phyloP scores from a whole-genome alignment of 306 rosid genomes.

The Prunus mongolica region DNA sequence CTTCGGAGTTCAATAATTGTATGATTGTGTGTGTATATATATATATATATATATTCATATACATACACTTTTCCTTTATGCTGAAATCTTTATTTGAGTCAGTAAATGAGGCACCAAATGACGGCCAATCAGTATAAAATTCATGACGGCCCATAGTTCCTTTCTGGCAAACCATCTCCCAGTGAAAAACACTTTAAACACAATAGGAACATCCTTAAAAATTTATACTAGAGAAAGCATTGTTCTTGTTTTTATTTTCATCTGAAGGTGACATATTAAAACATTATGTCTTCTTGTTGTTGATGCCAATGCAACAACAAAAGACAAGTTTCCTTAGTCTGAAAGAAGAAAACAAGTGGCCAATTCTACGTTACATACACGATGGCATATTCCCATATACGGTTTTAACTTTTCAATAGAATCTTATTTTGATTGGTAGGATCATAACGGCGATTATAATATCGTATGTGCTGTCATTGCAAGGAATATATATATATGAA shows the following conservation, averaged over 20 bases:
- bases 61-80: neutral
- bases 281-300: neutral
- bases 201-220: too few relatives aligned
- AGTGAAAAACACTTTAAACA: neutral
- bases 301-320: neutral
- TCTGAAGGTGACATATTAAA: neutral
- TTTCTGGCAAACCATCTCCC: neutral
- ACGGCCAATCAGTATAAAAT: neutral
- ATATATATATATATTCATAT: too few relatives aligned
- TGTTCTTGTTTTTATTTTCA: neutral
- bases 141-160: neutral
- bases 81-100: neutral
- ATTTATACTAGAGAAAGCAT: too few relatives aligned
- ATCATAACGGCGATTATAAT: neutral
- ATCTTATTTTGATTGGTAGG: neutral
- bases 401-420: neutral
- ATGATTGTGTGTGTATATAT: neutral
- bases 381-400: neutral
- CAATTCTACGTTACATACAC: neutral
- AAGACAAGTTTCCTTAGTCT: neutral
- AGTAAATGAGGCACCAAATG: neutral
- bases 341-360: neutral
- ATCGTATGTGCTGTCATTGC: neutral
- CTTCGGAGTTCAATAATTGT: too few relatives aligned
- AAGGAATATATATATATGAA: neutral